A percentile compares a stretch with the other conserved stretches of the same genome.
These are phyloP conservation scores for Dactylellina haptotyla DNA, from an alignment of 2,329 filamentous ascomycete genomes.

Conservation along the genomic window DNA sequence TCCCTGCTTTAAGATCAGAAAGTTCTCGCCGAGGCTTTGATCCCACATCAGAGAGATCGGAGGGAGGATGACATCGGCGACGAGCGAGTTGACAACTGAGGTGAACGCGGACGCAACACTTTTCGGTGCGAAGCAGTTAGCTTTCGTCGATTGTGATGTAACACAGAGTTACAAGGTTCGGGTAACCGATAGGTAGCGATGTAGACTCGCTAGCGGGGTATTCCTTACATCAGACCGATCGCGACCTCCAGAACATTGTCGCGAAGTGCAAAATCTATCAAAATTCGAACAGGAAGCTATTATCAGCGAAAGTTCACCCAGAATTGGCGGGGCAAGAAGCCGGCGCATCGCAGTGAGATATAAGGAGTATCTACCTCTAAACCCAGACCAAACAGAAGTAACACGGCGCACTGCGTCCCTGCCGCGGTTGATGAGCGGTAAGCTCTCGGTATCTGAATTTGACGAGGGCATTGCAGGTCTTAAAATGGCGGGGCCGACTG, in stretches of 20 bases:
- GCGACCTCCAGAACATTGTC: constrained; percentile 81
- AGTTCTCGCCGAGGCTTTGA: constrained; percentile 78
- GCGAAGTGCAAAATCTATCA: constrained; percentile 77
- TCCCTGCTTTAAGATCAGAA: constrained; percentile 72
- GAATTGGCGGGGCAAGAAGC: too few species aligned
- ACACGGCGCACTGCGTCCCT: constrained; percentile 37
- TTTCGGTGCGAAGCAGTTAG: constrained; percentile 35
- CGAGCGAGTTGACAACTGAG: constrained; percentile 75
- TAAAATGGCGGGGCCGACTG: neutral
- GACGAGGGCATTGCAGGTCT: constrained; percentile 11
- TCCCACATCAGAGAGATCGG: constrained; percentile 75
- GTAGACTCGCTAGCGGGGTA: neutral
- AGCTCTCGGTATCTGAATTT: constrained; percentile 21
- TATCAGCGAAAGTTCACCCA: neutral
- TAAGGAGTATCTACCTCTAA: constrained; percentile 20
- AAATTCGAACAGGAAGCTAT: constrained; percentile 64
- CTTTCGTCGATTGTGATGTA: constrained; percentile 13
- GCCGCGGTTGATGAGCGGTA: constrained; percentile 37
- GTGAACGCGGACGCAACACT: constrained; percentile 78
- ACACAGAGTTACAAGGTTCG: constrained; percentile 19
- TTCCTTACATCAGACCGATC: constrained; percentile 74
- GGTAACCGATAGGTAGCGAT: neutral
- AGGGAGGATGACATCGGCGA: constrained; percentile 76
- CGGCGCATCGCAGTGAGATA: neutral
- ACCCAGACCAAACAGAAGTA: constrained; percentile 34